These are phyloP conservation scores for Cordyceps fumosorosea DNA, from an alignment of 2,329 filamentous ascomycete genomes.

Conservation along the genomic window DNA sequence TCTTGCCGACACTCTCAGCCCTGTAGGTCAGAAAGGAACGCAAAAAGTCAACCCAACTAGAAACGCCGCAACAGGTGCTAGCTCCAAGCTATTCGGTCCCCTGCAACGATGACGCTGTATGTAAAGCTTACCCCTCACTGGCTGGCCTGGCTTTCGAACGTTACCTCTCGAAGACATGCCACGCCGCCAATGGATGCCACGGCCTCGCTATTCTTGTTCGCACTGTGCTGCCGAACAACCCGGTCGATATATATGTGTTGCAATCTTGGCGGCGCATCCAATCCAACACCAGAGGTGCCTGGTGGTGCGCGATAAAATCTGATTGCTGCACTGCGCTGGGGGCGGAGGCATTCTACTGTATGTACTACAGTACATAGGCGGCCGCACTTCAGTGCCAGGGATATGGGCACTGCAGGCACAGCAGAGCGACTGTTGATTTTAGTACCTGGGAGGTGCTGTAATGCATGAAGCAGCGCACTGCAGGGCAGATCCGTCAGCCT, in stretches of 20 bases:
- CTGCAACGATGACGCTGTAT: neutral
- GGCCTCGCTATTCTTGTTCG: neutral
- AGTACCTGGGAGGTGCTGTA: no score
- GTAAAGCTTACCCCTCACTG: neutral
- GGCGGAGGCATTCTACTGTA: neutral
- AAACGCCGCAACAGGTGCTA: neutral
- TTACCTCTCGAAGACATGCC: neutral
- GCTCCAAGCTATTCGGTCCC: neutral
- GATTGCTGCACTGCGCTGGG: neutral
- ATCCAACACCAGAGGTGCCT: neutral
- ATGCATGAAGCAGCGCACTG: no score
- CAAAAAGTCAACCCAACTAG: neutral
- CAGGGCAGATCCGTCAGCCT: neutral
- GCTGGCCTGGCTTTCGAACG: neutral
- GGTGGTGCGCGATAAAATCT: constrained; percentile 7
- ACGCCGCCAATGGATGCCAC: neutral
- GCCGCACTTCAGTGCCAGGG: no score
- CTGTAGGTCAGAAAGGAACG: neutral
- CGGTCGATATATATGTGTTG: neutral
- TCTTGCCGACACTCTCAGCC: neutral
- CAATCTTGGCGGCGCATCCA: neutral
- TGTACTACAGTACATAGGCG: neutral
- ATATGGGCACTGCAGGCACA: neutral
- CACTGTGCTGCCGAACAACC: constrained; percentile 7
- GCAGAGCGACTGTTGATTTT: no score